A percentile compares a stretch with the other conserved stretches of the same genome.
Conservation (phyloP, 179 eudicot species). For the Nepenthes alata region DNA sequence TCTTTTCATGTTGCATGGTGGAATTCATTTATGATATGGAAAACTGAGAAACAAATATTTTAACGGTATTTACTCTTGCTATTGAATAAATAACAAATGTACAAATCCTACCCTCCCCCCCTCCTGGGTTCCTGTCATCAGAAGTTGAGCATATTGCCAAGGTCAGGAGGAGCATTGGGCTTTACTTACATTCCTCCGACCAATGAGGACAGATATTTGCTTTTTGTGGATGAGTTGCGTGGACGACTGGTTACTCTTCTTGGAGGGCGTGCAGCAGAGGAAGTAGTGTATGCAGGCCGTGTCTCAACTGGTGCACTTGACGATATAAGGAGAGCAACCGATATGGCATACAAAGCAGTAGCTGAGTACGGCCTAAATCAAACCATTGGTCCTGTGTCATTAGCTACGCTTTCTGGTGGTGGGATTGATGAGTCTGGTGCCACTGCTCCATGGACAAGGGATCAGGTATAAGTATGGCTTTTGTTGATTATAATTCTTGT, state of each 20-base stretch:
- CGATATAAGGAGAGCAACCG: conserved; percentile 86
- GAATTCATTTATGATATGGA: background rate
- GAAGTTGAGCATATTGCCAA: conserved; percentile 89
- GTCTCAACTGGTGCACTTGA: conserved; percentile 97
- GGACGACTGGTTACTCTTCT: conserved; percentile 95
- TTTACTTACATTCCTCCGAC: conserved; percentile 86
- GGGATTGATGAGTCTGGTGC: conserved; percentile 76
- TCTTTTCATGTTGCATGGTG: background rate
- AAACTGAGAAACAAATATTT: background rate
- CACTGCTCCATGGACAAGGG: conserved; percentile 61
- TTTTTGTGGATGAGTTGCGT: conserved; percentile 77
- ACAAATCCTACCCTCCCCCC: too few relatives aligned
- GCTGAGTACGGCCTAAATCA: conserved; percentile 88
- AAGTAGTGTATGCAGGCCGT: conserved; percentile 72
- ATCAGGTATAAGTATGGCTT: conserved; percentile 38
- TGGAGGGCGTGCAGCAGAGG: conserved; percentile 99
- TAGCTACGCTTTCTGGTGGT: conserved; percentile 70
- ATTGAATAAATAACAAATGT: too few relatives aligned
- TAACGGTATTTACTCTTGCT: background rate
- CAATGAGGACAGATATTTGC: conserved; percentile 82
- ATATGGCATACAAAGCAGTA: conserved; percentile 87
- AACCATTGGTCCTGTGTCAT: conserved; percentile 76
- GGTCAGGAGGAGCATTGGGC: conserved; percentile 95
- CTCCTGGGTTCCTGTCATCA: conserved; percentile 22
- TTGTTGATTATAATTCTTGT: conserved; percentile 2